Evolutionary conservation across 495 filamentous ascomycete genomes (phyloP), one percentile per base, ranked within the genome.

Genomic region (Thozetella sp.): DNA sequence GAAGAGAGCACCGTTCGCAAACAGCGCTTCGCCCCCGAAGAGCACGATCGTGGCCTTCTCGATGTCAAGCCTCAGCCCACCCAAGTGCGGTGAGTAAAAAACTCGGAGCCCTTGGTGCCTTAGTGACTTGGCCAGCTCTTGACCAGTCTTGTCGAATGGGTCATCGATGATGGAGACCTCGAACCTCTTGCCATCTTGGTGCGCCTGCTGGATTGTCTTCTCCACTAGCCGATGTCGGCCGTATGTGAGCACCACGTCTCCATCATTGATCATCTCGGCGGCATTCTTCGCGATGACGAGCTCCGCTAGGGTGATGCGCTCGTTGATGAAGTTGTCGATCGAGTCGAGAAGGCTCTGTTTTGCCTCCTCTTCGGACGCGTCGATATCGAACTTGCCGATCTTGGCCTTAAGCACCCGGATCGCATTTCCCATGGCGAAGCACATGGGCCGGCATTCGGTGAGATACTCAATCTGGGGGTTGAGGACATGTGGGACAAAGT

Each of bases 391-490:
- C 51, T 87, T 89, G 55, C 90, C 86, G 72, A 99, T 93, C 67
- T 89, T 84, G 25, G 95, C 81, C 76, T 99, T 99, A 20, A 99
- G 82, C 76, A 93, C 92, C 37, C 96, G 86, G 71, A 99, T 97
- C 20, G 93, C 92, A 73, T 97, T 98, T 57, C 96, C 93, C 86
- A 97, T 94, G 45, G 90, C 90, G 71, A 95, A 92, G 53, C 90
- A 93, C 73, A 98, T 90, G 12, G 95, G 93, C 4, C 95, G 89
- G 68, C 93, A 97, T 58, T 93, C 92, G 46, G 89, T 90, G 25
- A 99, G 87, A 68, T 94, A 97, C 60, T 93, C 92, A 62, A 99
- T 97, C 75, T 99, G 95, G 58, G 93, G 91, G 58, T 92, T 95
- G 58, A 99, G 83, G 63, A 88, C 86, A 65, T 97, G 92, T n/a